Evolutionary conservation across 2,329 filamentous ascomycete species (phyloP).

Genomic region (Penicillium thymicola): DNA sequence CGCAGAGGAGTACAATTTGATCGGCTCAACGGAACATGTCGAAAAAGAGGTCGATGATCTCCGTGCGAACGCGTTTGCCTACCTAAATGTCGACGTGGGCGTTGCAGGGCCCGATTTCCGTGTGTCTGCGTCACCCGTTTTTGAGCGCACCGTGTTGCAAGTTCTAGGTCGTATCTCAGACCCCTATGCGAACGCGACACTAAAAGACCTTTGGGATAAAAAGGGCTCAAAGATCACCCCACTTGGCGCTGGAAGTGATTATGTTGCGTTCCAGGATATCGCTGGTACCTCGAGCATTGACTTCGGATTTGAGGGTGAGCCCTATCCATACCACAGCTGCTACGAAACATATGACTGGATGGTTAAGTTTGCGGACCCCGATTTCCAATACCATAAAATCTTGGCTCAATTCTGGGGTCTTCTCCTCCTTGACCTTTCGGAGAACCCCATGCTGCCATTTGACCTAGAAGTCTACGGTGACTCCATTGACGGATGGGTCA

Average conservation of each 20-base stretch:
- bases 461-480: conserved; percentile 72
- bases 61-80: conserved; percentile 72
- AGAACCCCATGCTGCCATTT: conserved; percentile 77
- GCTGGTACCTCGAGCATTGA: conserved; percentile 86
- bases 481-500: conserved; percentile 62
- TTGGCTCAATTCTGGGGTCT: conserved; percentile 77
- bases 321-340: conserved; percentile 73
- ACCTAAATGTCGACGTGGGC: conserved; percentile 85
- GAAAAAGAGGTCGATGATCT: conserved; percentile 75
- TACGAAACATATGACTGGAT: conserved; percentile 92
- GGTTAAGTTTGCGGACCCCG: conserved; percentile 72
- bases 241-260: conserved; percentile 75
- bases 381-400: conserved; percentile 74
- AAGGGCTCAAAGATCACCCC: conserved; percentile 59
- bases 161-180: conserved; percentile 73
- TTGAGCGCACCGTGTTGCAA: conserved; percentile 67
- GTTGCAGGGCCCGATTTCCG: conserved; percentile 72
- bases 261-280: conserved; percentile 85
- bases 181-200: conserved; percentile 65
- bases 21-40: conserved; percentile 92
- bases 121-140: conserved; percentile 77
- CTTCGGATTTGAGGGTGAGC: conserved; percentile 68
- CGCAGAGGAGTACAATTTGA: conserved; percentile 84
- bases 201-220: conserved; percentile 72
- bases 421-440: conserved; percentile 79